These are phyloP conservation scores for Penicillium expansum DNA, from an alignment of 2,329 filamentous ascomycete species.

Conservation along the genomic window DNA sequence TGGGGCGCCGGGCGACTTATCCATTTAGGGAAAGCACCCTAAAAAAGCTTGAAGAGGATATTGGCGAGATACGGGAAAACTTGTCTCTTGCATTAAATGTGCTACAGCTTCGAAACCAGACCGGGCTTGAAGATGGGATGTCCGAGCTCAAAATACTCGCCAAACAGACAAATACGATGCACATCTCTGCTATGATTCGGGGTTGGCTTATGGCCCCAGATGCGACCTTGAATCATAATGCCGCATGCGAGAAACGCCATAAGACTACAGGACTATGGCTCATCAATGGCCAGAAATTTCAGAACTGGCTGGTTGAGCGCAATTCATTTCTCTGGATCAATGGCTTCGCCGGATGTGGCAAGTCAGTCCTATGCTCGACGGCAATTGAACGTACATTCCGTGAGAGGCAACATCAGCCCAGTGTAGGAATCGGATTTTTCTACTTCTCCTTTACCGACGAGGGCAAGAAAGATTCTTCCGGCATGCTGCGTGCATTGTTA, in stretches of 20 bases:
- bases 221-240: slow-evolving; percentile 35
- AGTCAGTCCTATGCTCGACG: slow-evolving; percentile 33
- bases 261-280: slow-evolving; percentile 37
- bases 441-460: slow-evolving; percentile 27
- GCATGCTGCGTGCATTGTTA: slow-evolving; percentile 27
- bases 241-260: slow-evolving; percentile 32
- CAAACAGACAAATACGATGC: slow-evolving; percentile 9
- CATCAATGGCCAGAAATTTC: slow-evolving; percentile 15
- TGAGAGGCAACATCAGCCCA: slow-evolving; percentile 4
- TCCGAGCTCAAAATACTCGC: slow-evolving; percentile 2
- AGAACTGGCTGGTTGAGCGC: slow-evolving; percentile 22
- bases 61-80: slow-evolving; percentile 33
- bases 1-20: slow-evolving; percentile 20
- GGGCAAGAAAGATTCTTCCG: slow-evolving; percentile 22
- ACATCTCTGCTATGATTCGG: slow-evolving; percentile 27
- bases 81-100: slow-evolving; percentile 34
- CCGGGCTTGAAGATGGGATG: slow-evolving; percentile 4
- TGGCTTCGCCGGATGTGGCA: slow-evolving; percentile 34
- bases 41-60: slow-evolving; percentile 39
- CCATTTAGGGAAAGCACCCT: slow-evolving; percentile 39
- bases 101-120: slow-evolving; percentile 27
- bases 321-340: slow-evolving; percentile 33
- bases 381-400: slow-evolving; percentile 25
- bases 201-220: slow-evolving; percentile 41
- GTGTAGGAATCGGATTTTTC: slow-evolving; percentile 20